These are phyloP conservation scores for Coemansia sp. DNA, from an alignment of 192 early-diverging fungal genomes.

Conservation along the genomic window DNA sequence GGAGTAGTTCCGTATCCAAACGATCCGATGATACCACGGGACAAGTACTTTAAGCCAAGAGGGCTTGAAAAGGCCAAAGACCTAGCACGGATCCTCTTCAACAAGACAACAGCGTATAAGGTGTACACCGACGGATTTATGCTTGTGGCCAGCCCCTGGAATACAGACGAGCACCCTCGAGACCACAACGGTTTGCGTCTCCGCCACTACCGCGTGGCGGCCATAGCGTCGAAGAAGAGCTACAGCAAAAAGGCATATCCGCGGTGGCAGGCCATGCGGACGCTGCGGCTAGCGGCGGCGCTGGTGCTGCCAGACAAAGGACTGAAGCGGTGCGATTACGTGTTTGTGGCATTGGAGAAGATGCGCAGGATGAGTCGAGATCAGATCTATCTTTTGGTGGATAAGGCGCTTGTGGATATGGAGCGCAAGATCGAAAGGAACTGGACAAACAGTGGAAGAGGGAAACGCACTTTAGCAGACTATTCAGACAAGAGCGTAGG, in stretches of 20 bases:
- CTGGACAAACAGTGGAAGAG: constrained; percentile 7
- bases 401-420: constrained; percentile 25
- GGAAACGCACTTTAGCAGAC: neutral
- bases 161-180: constrained; percentile 36
- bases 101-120: constrained; percentile 1
- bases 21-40: constrained; percentile 45
- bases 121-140: constrained; percentile 7
- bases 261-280: constrained; percentile 33
- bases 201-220: constrained; percentile 46
- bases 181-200: constrained; percentile 46
- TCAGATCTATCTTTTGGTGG: constrained; percentile 28
- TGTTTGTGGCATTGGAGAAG: constrained; percentile 20
- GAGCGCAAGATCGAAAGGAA: constrained; percentile 4
- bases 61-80: constrained; percentile 13
- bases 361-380: constrained; percentile 37
- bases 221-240: constrained; percentile 33
- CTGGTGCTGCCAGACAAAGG: constrained; percentile 48
- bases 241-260: constrained; percentile 37
- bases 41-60: constrained; percentile 46
- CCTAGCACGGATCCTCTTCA: constrained; percentile 11
- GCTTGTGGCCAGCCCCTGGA: constrained; percentile 37
- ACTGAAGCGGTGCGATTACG: constrained; percentile 41
- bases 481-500: neutral
- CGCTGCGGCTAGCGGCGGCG: constrained; percentile 33
- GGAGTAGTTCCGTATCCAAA: constrained; percentile 39